A percentile compares a stretch with the other conserved stretches of the same genome.
These are phyloP conservation scores for Durio zibethinus DNA, from an alignment of 345 rosid genomes.

Conservation along the genomic window DNA sequence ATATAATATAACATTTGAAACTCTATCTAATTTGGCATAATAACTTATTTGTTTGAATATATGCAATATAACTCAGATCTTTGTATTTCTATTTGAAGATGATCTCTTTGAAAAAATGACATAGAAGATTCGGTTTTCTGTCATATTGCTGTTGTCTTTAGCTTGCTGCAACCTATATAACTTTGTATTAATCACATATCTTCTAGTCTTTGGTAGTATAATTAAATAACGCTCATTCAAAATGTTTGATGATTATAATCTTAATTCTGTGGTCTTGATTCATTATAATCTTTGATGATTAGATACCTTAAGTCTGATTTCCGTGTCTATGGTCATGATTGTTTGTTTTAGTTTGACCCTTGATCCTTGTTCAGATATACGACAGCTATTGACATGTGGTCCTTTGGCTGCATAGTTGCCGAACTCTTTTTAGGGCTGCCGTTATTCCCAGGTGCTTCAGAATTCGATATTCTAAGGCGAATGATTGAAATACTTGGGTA, in stretches of 20 bases:
- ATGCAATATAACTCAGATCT: background rate
- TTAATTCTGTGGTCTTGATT: background rate
- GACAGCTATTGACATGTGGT: conserved; percentile 98
- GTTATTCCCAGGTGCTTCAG: conserved; percentile 95
- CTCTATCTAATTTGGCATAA: background rate
- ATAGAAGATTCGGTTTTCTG: background rate
- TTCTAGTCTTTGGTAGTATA: background rate
- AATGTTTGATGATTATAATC: too few relatives aligned
- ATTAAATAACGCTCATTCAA: background rate
- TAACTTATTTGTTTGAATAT: background rate
- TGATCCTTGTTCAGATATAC: conserved; percentile 75
- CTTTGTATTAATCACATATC: background rate
- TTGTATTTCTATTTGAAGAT: background rate
- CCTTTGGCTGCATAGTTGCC: conserved; percentile 97
- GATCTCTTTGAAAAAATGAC: background rate
- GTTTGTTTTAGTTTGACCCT: conserved; percentile 28
- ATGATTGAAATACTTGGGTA: conserved; percentile 94
- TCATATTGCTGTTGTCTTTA: background rate
- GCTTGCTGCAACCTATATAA: background rate
- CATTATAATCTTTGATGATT: background rate
- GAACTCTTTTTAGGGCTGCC: conserved; percentile 94
- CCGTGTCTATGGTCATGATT: background rate
- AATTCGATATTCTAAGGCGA: conserved; percentile 84
- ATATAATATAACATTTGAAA: background rate
- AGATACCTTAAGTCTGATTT: background rate